A percentile compares a stretch with the other conserved stretches of the same genome.
Conservation (phyloP, 352 stramenopile genomes). For the Phytophthora brassicae region DNA sequence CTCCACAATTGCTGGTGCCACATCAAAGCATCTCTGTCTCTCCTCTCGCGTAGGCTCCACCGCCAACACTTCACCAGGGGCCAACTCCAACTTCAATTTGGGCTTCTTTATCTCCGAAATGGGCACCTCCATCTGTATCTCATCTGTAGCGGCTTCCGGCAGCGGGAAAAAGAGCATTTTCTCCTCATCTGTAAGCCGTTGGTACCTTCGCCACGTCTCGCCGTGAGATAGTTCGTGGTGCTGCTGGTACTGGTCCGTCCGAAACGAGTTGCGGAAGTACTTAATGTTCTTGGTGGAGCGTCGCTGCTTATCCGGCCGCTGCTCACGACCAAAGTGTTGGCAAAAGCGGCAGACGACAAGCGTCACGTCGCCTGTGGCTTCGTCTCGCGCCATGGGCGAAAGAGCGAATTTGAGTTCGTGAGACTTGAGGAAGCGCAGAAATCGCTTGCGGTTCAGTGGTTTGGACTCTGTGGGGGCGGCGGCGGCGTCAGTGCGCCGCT, state of each 20-base stretch:
- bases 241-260: slow-evolving; percentile 75
- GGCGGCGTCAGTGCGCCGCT: background rate
- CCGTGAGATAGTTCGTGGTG: slow-evolving; percentile 63
- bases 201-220: slow-evolving; percentile 48
- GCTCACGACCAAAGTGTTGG: slow-evolving; percentile 63
- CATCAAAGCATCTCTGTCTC: slow-evolving; percentile 29
- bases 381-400: slow-evolving; percentile 48
- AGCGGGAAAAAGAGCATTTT: slow-evolving; percentile 55
- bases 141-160: background rate
- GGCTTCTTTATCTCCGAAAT: background rate
- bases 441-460: slow-evolving; percentile 35
- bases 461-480: background rate
- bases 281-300: slow-evolving; percentile 64
- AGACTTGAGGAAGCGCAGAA: slow-evolving; percentile 42
- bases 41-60: slow-evolving; percentile 21
- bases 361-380: slow-evolving; percentile 41
- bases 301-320: slow-evolving; percentile 53
- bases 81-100: slow-evolving; percentile 24
- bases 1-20: slow-evolving; percentile 31
- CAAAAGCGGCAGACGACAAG: slow-evolving; percentile 65
- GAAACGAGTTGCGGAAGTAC: slow-evolving; percentile 65
- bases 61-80: slow-evolving; percentile 31
- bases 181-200: slow-evolving; percentile 40
- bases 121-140: background rate
- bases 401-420: slow-evolving; percentile 64